phyloP scores from a whole-genome alignment of 306 rosid genomes.

The Sicyos baderoa region DNA sequence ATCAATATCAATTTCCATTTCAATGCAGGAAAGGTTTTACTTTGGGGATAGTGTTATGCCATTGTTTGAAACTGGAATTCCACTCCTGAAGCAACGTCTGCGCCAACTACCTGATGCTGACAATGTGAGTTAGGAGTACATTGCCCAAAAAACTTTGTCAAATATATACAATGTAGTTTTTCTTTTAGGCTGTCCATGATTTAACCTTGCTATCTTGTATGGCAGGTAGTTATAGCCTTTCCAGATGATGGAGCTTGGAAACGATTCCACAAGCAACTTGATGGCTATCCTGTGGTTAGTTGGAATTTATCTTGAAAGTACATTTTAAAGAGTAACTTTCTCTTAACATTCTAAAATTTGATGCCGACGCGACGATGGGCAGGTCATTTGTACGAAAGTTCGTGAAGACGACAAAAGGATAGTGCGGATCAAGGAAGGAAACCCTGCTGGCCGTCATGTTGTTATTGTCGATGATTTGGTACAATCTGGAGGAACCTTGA shows the following conservation, averaged over 20 bases:
- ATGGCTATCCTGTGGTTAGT: slow-evolving; percentile 60
- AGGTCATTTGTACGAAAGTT: slow-evolving; percentile 88
- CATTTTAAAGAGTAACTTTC: not conserved
- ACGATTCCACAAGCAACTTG: slow-evolving; percentile 88
- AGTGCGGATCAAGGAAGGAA: slow-evolving; percentile 90
- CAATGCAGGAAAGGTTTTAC: slow-evolving; percentile 82
- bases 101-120: slow-evolving; percentile 70
- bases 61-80: slow-evolving; percentile 92
- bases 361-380: slow-evolving; percentile 24
- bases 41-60: slow-evolving; percentile 95
- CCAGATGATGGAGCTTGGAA: slow-evolving; percentile 99
- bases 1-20: not conserved
- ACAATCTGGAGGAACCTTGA: slow-evolving; percentile 92
- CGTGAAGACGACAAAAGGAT: slow-evolving; percentile 94
- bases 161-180: not conserved
- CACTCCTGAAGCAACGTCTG: slow-evolving; percentile 77
- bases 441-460: slow-evolving; percentile 71
- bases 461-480: slow-evolving; percentile 97
- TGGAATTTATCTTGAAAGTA: slow-evolving; percentile 6
- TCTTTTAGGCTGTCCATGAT: slow-evolving; percentile 10
- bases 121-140: slow-evolving; percentile 39
- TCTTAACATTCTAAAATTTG: slow-evolving; percentile 10
- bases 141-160: not conserved
- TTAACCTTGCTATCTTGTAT: slow-evolving; percentile 9
- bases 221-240: slow-evolving; percentile 86